Evolutionary conservation across 1,139 yeast genomes (phyloP), one percentile per base, ranked within the genome.

Genomic region (Diutina catenulata): DNA sequence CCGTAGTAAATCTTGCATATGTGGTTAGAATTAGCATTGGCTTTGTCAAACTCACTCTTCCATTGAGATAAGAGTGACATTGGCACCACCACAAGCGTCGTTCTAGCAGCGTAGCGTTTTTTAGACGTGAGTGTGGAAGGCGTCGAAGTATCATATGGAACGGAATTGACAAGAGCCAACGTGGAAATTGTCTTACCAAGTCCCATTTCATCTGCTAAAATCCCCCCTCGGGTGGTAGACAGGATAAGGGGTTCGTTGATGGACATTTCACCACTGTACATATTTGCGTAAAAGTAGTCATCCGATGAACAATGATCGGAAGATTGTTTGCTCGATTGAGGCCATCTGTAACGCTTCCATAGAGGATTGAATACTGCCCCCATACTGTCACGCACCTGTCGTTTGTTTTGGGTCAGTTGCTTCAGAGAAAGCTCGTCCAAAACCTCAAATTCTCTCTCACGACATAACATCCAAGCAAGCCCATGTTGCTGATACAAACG

Each of bases 141-240:
- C 26, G 26, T 7, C 23, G 6, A 6, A 16, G 33, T 39, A 14
- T 46, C 49, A 37, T 50, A 56, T 0, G 86, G 83, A 7, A 69
- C 75, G 0, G 83, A 68, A 42, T 80, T 74, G 5, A 91, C 64
- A 38, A 91, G 58, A 0, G 96, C 73, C 43, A 86, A 57, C 0
- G 94, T 76, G 0, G 95, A 81, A 16, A 88, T 82, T 0, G 97
- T 88, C 52, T 88, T 88, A 33, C 97, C 97, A 6, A 88, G 64
- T 0, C 97, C 97, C 97, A 88, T 88, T 54, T 88, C 97, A 57
- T 88, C 97, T 0, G 96, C 95, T n/a, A 88, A 60, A 14, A 88
- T 83, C 1, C 98, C 98, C 18, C 98, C 97, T 43, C 62, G 60
- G 28, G 77, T 66, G 25, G 71, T 57, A 0, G 79, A 64, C 43